Percentiles rank a stretch among this genome's conserved stretches.
Conservation (phyloP, 2,329 filamentous ascomycete species). For the Colletotrichum sp. region DNA sequence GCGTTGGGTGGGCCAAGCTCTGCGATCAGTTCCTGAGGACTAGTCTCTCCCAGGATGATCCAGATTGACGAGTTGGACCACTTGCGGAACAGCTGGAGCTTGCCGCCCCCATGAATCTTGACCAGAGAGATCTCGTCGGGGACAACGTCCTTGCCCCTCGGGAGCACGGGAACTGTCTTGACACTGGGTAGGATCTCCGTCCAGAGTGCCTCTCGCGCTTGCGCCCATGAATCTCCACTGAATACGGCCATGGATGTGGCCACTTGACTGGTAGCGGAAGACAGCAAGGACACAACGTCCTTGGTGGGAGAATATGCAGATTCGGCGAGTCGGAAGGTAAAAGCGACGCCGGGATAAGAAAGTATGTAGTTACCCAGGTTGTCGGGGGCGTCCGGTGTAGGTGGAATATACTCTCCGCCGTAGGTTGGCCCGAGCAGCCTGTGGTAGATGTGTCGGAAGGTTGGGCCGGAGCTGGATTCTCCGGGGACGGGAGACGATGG, state of each 20-base stretch:
- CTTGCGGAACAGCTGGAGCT: slow-evolving; percentile 77
- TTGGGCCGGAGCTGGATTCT: slow-evolving; percentile 62
- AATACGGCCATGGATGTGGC: slow-evolving; percentile 92
- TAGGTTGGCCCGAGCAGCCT: slow-evolving; percentile 93
- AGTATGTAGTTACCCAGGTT: slow-evolving; percentile 81
- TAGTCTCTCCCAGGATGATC: slow-evolving; percentile 84
- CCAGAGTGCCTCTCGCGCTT: slow-evolving; percentile 79
- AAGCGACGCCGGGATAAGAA: slow-evolving; percentile 93
- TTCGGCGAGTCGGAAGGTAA: slow-evolving; percentile 81
- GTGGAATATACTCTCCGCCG: slow-evolving; percentile 86
- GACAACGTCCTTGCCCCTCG: slow-evolving; percentile 77
- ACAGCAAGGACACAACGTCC: slow-evolving; percentile 84
- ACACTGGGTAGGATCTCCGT: slow-evolving; percentile 76
- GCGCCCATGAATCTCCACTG: slow-evolving; percentile 87
- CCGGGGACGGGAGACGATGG: slow-evolving; percentile 32
- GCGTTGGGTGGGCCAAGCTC: slow-evolving; percentile 93
- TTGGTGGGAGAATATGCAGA: slow-evolving; percentile 76
- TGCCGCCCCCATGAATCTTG: slow-evolving; percentile 78
- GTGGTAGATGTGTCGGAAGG: slow-evolving; percentile 90
- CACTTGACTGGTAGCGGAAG: slow-evolving; percentile 75
- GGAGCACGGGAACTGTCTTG: slow-evolving; percentile 71
- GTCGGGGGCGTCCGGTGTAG: slow-evolving; percentile 54
- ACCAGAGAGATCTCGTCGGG: slow-evolving; percentile 88
- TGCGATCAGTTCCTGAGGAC: slow-evolving; percentile 87
- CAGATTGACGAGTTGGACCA: slow-evolving; percentile 69